Percentiles rank a stretch among this genome's conserved stretches.
phyloP scores from a whole-genome alignment of 2,329 filamentous ascomycete species.

The Aspergillus tubingensis region DNA sequence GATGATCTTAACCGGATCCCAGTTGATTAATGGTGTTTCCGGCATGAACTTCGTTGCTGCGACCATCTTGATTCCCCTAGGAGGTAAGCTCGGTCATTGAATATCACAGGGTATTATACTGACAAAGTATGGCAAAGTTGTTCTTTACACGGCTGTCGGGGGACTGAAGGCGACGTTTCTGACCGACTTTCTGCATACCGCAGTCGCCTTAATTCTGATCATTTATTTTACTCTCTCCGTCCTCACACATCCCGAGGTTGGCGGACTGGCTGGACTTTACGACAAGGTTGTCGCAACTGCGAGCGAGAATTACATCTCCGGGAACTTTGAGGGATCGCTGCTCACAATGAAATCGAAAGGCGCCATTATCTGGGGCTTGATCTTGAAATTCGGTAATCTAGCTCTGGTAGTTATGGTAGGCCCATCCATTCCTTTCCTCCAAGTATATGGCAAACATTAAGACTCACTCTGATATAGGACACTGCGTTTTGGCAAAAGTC shows the following conservation, averaged over 20 bases:
- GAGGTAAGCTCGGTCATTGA: slow-evolving; percentile 35
- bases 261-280: slow-evolving; percentile 48
- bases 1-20: slow-evolving; percentile 51
- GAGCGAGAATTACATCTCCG: slow-evolving; percentile 45
- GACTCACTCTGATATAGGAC: slow-evolving; percentile 31
- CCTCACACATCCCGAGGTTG: slow-evolving; percentile 47
- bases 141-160: slow-evolving; percentile 52
- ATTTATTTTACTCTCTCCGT: slow-evolving; percentile 52
- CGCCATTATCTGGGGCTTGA: slow-evolving; percentile 48
- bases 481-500: slow-evolving; percentile 58
- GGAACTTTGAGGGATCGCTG: slow-evolving; percentile 52
- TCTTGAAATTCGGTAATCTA: slow-evolving; percentile 53
- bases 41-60: slow-evolving; percentile 53
- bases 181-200: slow-evolving; percentile 53
- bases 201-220: slow-evolving; percentile 51
- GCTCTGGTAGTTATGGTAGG: slow-evolving; percentile 52
- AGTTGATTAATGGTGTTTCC: slow-evolving; percentile 50
- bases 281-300: slow-evolving; percentile 50
- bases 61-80: slow-evolving; percentile 49
- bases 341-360: slow-evolving; percentile 53
- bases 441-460: background rate
- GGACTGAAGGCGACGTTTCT: slow-evolving; percentile 54
- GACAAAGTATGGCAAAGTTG: slow-evolving; percentile 33
- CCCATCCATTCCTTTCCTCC: background rate
- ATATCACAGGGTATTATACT: background rate